phyloP scores from a whole-genome alignment of 371 early-diverging fungal genomes.

The Mucor racemosus region DNA sequence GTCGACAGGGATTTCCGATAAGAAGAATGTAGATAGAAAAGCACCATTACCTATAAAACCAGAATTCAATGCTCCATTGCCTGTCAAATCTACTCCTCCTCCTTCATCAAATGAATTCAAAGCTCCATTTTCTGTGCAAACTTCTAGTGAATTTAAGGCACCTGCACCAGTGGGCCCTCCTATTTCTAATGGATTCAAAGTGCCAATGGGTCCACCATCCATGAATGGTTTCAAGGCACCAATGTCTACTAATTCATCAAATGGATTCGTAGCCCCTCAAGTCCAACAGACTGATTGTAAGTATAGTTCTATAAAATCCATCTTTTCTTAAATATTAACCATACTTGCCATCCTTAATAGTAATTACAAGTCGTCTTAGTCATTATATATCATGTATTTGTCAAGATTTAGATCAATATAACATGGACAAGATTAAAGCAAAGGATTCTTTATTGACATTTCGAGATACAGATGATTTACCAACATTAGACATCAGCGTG shows the following conservation, averaged over 20 bases:
- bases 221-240: background rate
- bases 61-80: conserved; percentile 8
- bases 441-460: conserved; percentile 20
- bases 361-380: conserved; percentile 13
- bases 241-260: background rate
- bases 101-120: conserved; percentile 2
- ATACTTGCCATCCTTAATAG: background rate
- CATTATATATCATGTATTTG: conserved; percentile 27
- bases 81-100: background rate
- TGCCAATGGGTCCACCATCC: conserved; percentile 10
- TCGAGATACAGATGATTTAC: conserved; percentile 19
- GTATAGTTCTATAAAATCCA: background rate
- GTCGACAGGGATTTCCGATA: background rate
- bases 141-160: conserved; percentile 1
- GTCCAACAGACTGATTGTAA: conserved; percentile 11
- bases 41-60: background rate
- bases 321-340: no score
- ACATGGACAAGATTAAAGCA: conserved; percentile 5
- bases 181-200: background rate
- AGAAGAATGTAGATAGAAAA: background rate
- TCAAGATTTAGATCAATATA: conserved; percentile 23
- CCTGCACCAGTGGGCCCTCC: background rate
- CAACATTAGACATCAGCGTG: conserved; percentile 22
- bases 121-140: background rate
- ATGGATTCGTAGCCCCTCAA: background rate